Evolutionary conservation across 768 basidiomycete genomes (phyloP).

Genomic region (Pleurotus platypus): DNA sequence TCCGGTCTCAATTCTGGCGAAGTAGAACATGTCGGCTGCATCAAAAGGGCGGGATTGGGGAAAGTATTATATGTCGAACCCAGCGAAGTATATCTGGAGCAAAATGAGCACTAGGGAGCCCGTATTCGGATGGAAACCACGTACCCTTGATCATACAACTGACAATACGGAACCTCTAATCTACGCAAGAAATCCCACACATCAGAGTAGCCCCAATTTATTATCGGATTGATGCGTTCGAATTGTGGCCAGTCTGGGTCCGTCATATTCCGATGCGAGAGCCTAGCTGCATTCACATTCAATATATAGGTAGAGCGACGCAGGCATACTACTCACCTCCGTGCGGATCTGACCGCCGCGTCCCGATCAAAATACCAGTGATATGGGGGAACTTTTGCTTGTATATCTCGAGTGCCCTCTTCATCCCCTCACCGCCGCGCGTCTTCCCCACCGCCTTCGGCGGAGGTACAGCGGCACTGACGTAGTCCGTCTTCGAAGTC

Average conservation of each 20-base stretch:
- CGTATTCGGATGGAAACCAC: constrained; percentile 19
- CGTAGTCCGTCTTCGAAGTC: constrained; percentile 13
- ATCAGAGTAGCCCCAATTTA: constrained; percentile 89
- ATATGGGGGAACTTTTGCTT: constrained; percentile 63
- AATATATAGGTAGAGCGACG: background rate
- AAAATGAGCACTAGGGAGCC: background rate
- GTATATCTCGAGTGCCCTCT: constrained; percentile 70
- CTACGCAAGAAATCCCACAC: constrained; percentile 85
- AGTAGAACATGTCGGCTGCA: constrained; percentile 19
- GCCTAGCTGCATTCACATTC: constrained; percentile 45
- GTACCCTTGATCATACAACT: constrained; percentile 88
- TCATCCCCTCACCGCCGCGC: constrained; percentile 73
- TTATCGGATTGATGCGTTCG: constrained; percentile 91
- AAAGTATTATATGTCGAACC: constrained; percentile 95
- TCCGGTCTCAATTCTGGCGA: background rate
- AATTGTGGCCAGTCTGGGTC: constrained; percentile 89
- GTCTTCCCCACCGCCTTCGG: constrained; percentile 44
- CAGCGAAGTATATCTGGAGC: constrained; percentile 87
- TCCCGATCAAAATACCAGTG: constrained; percentile 85
- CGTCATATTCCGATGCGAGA: constrained; percentile 73
- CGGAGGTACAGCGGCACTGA: constrained; percentile 18
- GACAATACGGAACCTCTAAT: constrained; percentile 81
- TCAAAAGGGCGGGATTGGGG: constrained; percentile 82
- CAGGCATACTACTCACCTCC: constrained; percentile 64
- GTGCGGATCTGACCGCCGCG: constrained; percentile 86